A percentile compares a stretch with the other conserved stretches of the same genome.
Conservation (phyloP, 148 eudicot genomes). For the Arctostaphylos glauca region DNA sequence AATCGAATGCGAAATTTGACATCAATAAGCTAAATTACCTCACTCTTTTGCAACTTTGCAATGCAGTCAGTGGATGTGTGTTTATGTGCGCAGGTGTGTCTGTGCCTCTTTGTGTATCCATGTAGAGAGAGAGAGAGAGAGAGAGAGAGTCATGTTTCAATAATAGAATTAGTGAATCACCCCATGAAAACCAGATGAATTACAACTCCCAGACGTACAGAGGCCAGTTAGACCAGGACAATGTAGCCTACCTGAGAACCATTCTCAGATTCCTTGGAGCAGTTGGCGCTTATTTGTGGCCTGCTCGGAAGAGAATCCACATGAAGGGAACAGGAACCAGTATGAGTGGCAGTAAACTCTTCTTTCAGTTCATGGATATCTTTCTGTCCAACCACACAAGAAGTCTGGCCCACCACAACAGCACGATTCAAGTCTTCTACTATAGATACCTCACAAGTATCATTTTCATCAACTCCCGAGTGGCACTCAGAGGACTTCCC, state of each 20-base stretch:
- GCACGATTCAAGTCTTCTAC: background rate
- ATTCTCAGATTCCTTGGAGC: constrained; percentile 11
- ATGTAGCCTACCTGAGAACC: constrained; percentile 16
- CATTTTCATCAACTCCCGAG: background rate
- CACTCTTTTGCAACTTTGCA: background rate
- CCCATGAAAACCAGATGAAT: constrained; percentile 26
- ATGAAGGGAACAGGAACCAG: background rate
- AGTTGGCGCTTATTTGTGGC: constrained; percentile 9
- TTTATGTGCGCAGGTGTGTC: too few species aligned
- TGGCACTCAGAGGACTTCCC: background rate
- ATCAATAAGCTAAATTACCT: constrained; percentile 7
- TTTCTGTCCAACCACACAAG: background rate
- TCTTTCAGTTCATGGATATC: background rate
- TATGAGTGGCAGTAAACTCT: constrained; percentile 1
- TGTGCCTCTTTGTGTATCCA: too few species aligned
- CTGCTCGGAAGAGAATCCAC: constrained; percentile 12
- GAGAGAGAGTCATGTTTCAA: background rate
- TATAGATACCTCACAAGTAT: background rate
- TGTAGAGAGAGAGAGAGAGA: background rate
- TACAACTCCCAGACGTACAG: constrained; percentile 14
- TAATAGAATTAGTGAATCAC: constrained; percentile 32
- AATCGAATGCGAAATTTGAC: background rate
- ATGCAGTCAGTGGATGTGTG: background rate
- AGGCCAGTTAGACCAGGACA: constrained; percentile 17
- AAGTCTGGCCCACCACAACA: constrained; percentile 10